Conservation (phyloP, 179 eudicot species). For the Spinacia oleracea region DNA sequence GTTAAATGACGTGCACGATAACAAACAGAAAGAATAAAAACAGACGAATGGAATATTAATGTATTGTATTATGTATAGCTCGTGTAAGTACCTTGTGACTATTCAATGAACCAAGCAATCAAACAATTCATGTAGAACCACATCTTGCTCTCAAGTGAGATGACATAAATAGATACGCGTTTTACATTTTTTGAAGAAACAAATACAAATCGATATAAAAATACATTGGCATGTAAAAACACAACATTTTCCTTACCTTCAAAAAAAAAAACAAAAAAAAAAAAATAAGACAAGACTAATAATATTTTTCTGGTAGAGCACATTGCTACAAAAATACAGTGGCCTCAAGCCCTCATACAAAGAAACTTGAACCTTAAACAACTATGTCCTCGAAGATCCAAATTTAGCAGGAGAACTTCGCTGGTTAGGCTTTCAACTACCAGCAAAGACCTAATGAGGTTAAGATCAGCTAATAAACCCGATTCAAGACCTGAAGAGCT, state of each 20-base stretch:
- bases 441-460: neutral
- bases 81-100: too few species aligned
- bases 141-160: too few species aligned
- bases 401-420: neutral
- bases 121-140: too few species aligned
- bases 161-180: too few species aligned
- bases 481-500: neutral
- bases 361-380: neutral
- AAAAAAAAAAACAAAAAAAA: too few species aligned
- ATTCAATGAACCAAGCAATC: too few species aligned
- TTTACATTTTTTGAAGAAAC: neutral
- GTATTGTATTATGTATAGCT: too few species aligned
- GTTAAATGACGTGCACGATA: too few species aligned
- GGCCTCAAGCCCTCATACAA: conserved; percentile 4
- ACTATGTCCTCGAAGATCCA: neutral
- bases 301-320: neutral
- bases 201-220: neutral
- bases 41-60: too few species aligned
- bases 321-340: neutral
- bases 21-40: too few species aligned
- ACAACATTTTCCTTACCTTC: too few species aligned
- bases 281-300: neutral
- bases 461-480: neutral
- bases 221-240: neutral
- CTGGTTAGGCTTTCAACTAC: neutral